A percentile compares a stretch with the other conserved stretches of the same genome.
Evolutionary conservation across 768 basidiomycete genomes (phyloP).

Genomic region (Lentinula boryana): DNA sequence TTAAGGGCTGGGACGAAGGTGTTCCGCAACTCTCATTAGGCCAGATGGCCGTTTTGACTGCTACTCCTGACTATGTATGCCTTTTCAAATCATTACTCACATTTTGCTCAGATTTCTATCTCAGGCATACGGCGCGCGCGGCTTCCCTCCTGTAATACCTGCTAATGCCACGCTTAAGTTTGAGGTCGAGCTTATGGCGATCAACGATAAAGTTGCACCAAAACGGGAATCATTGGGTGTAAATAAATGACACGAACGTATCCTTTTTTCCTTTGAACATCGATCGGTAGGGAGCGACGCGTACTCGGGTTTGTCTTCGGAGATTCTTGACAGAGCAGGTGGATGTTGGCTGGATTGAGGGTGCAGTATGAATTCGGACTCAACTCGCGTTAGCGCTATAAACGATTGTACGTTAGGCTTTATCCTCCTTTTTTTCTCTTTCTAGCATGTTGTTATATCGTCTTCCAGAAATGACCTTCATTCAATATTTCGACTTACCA

Average conservation of each 20-base stretch:
- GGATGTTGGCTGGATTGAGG: too few species aligned
- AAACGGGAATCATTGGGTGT: background rate
- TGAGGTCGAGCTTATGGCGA: slow-evolving; percentile 78
- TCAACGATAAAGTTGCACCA: slow-evolving; percentile 17
- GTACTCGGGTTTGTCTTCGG: background rate
- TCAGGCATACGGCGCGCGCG: slow-evolving; percentile 68
- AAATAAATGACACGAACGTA: background rate
- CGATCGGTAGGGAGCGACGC: background rate
- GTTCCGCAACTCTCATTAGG: slow-evolving; percentile 75
- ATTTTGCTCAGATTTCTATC: background rate
- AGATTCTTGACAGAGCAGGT: background rate
- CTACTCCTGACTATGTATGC: slow-evolving; percentile 79
- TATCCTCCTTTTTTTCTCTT: background rate
- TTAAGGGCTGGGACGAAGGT: slow-evolving; percentile 92
- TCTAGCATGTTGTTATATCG: background rate
- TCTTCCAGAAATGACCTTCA: background rate
- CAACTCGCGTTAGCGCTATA: background rate
- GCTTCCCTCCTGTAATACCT: slow-evolving; percentile 79
- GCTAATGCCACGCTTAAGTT: slow-evolving; percentile 69
- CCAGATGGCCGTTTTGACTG: slow-evolving; percentile 63
- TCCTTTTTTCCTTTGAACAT: background rate
- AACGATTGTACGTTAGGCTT: background rate
- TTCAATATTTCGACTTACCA: background rate
- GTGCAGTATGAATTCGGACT: background rate
- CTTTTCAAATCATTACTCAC: background rate